phyloP scores from a whole-genome alignment of 1,139 yeast genomes.

The Blastobotrys proliferans region DNA sequence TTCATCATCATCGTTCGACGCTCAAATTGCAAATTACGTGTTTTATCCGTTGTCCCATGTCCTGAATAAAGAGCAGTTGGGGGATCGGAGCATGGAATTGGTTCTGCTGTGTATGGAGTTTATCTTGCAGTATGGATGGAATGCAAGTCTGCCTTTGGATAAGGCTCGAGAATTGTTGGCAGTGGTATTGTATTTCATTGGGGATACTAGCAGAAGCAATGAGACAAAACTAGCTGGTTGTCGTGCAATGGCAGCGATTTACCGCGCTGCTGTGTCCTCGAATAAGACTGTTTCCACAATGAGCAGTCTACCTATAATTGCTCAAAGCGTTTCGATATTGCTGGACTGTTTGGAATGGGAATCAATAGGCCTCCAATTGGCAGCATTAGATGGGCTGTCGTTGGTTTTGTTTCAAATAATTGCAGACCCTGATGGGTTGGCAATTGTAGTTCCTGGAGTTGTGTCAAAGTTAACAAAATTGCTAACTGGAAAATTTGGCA shows the following conservation, averaged over 20 bases:
- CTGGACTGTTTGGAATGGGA: slow-evolving; percentile 36
- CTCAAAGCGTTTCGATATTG: slow-evolving; percentile 45
- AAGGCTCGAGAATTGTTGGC: slow-evolving; percentile 50
- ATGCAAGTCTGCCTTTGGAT: slow-evolving; percentile 37
- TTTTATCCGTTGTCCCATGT: slow-evolving; percentile 57
- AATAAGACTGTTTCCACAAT: slow-evolving; percentile 6
- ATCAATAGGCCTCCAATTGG: slow-evolving; percentile 34
- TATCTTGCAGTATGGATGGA: slow-evolving; percentile 49
- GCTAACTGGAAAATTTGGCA: slow-evolving; percentile 36
- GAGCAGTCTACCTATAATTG: slow-evolving; percentile 42
- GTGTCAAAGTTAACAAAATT: slow-evolving; percentile 49
- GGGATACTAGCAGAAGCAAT: slow-evolving; percentile 37
- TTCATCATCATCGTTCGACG: slow-evolving; percentile 19
- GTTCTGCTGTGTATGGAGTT: slow-evolving; percentile 41
- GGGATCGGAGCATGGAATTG: slow-evolving; percentile 43
- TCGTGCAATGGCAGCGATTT: slow-evolving; percentile 35
- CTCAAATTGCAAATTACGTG: slow-evolving; percentile 55
- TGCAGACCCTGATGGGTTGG: slow-evolving; percentile 42
- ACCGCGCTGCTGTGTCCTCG: slow-evolving; percentile 32
- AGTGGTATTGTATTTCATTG: slow-evolving; percentile 45
- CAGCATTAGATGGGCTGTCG: slow-evolving; percentile 37
- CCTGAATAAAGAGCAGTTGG: slow-evolving; percentile 40
- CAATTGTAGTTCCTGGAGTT: slow-evolving; percentile 54
- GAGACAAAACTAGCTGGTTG: slow-evolving; percentile 45
- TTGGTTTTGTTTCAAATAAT: slow-evolving; percentile 11